phyloP scores from a whole-genome alignment of 75 land plant species.

The Sequoiadendron giganteum region DNA sequence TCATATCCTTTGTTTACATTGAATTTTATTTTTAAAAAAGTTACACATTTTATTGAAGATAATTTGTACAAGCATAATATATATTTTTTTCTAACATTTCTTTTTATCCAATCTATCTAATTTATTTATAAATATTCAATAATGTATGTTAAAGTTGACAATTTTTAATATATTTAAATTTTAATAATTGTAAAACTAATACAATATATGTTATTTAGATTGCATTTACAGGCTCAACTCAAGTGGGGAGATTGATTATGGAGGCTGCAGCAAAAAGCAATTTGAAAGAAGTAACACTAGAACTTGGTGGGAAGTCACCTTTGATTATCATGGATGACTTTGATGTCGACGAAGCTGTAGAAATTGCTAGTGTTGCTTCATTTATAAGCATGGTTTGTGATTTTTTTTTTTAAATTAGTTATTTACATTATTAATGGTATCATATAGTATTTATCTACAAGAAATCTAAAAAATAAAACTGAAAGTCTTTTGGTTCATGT shows the following conservation, averaged over 20 bases:
- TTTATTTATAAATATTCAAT: background rate
- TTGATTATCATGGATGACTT: constrained; percentile 26
- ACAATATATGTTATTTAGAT: constrained; percentile 8
- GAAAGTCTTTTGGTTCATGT: no score
- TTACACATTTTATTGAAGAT: no score
- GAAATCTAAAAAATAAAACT: background rate
- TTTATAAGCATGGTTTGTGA: constrained; percentile 21
- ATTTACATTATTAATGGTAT: background rate
- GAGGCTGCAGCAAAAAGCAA: constrained; percentile 34
- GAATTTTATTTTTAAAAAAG: no score
- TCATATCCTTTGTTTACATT: no score
- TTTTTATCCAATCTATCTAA: no score
- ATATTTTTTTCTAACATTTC: no score
- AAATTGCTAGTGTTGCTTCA: constrained; percentile 20
- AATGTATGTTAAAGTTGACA: background rate
- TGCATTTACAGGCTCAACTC: constrained; percentile 34
- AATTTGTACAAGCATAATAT: no score
- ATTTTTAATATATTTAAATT: background rate
- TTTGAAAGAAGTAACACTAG: constrained; percentile 30
- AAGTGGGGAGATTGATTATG: constrained; percentile 29
- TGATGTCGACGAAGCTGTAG: constrained; percentile 31
- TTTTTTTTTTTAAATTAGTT: background rate
- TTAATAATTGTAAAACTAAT: background rate
- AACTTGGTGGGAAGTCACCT: constrained; percentile 40
- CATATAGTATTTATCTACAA: no score